These are phyloP conservation scores for Sarcodon sp. DNA, from an alignment of 768 basidiomycete species.

Conservation along the genomic window DNA sequence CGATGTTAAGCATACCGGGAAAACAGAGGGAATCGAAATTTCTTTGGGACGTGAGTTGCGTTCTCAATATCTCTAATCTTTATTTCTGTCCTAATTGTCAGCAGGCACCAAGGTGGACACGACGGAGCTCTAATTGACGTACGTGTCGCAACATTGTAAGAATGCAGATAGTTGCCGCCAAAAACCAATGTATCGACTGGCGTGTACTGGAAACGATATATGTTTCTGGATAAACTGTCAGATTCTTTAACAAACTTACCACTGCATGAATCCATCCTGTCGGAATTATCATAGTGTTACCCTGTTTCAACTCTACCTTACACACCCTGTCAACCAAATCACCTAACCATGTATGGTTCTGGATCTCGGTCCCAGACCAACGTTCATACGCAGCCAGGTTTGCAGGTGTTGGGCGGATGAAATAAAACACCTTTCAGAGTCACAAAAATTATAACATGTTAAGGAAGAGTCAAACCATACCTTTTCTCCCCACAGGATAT, in stretches of 20 bases:
- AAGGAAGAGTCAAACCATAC: conserved; percentile 21
- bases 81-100: conserved; percentile 43
- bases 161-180: conserved; percentile 96
- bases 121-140: conserved; percentile 15
- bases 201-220: conserved; percentile 52
- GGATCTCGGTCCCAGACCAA: conserved; percentile 89
- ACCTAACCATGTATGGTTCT: conserved; percentile 83
- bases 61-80: conserved; percentile 87
- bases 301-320: conserved; percentile 63
- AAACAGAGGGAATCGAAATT: conserved; percentile 17
- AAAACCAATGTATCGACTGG: conserved; percentile 90
- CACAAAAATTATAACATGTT: neutral
- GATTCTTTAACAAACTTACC: conserved; percentile 30
- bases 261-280: conserved; percentile 98
- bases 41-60: conserved; percentile 80
- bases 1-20: conserved; percentile 8
- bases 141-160: conserved; percentile 82
- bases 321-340: conserved; percentile 87
- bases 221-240: neutral
- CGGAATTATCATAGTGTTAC: conserved; percentile 91
- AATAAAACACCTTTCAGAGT: conserved; percentile 73
- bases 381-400: conserved; percentile 86
- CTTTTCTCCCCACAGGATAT: conserved; percentile 79
- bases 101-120: neutral
- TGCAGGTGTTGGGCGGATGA: conserved; percentile 77